A percentile compares a stretch with the other conserved stretches of the same genome.
Evolutionary conservation across 2,329 filamentous ascomycete species (phyloP).

Genomic region (Hypoxylon sp.): DNA sequence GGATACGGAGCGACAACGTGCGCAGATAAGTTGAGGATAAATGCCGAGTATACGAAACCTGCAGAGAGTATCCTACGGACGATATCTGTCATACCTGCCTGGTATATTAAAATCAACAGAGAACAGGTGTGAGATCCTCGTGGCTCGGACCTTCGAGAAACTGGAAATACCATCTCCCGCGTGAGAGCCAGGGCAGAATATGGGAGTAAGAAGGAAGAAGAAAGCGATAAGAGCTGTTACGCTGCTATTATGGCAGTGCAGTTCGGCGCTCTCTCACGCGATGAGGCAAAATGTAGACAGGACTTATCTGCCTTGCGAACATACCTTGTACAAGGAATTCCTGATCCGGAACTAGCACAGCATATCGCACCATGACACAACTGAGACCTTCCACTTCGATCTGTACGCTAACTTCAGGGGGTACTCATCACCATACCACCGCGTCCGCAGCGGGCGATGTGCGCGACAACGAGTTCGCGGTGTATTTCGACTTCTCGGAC

Average conservation of each 20-base stretch:
- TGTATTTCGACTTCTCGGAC: conserved; percentile 27
- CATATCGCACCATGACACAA: conserved; percentile 15
- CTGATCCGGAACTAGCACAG: conserved; percentile 28
- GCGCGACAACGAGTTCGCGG: not conserved
- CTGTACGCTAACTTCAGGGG: conserved; percentile 25
- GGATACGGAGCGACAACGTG: not conserved
- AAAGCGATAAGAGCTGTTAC: not conserved
- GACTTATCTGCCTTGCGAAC: conserved; percentile 14
- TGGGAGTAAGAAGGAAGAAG: not conserved
- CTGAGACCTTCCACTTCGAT: conserved; percentile 23
- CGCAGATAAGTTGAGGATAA: conserved; percentile 25
- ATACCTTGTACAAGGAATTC: conserved; percentile 15
- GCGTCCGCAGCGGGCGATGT: conserved; percentile 20
- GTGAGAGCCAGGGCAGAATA: not conserved
- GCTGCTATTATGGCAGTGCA: conserved; percentile 8
- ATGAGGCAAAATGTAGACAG: not conserved
- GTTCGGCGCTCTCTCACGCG: not conserved
- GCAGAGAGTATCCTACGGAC: not conserved
- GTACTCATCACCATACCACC: conserved; percentile 22
- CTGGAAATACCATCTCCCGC: not conserved
- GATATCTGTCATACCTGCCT: not conserved
- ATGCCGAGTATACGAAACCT: conserved; percentile 8
- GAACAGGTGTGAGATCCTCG: not conserved
- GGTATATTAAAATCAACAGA: not conserved
- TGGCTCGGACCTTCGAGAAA: not conserved